Evolutionary conservation across 495 filamentous ascomycete species (phyloP).

Genomic region (Recurvomyces mirabilis): DNA sequence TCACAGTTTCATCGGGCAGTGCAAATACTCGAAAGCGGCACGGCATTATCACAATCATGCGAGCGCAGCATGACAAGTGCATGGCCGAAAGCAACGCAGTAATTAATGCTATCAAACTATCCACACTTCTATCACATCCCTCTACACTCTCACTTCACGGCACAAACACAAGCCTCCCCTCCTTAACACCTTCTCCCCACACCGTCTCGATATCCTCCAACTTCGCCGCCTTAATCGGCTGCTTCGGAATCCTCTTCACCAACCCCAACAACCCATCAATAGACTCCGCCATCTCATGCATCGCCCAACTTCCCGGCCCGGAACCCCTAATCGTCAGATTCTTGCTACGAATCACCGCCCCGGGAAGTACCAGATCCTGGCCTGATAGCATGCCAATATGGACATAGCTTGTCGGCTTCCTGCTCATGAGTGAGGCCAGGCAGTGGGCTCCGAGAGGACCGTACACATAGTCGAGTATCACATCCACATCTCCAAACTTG

Average conservation of each 20-base stretch:
- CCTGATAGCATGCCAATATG: conserved; percentile 21
- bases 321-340: conserved; percentile 23
- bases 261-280: conserved; percentile 21
- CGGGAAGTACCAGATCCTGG: conserved; percentile 14
- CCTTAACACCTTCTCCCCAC: conserved; percentile 15
- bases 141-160: no score
- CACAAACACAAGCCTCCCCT: conserved; percentile 16
- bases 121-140: no score
- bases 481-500: conserved; percentile 22
- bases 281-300: conserved; percentile 17
- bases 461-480: conserved; percentile 28
- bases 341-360: conserved; percentile 18
- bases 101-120: no score
- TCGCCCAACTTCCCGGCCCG: conserved; percentile 24
- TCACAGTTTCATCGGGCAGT: no score
- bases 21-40: no score
- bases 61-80: no score
- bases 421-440: conserved; percentile 14
- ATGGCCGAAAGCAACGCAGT: no score
- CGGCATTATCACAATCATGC: no score
- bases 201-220: conserved; percentile 23
- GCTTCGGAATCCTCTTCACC: conserved; percentile 15
- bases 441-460: conserved; percentile 13
- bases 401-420: conserved; percentile 20
- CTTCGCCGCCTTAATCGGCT: conserved; percentile 14